Evolutionary conservation across 306 rosid genomes (phyloP), one percentile per base, ranked within the genome.

Genomic region (Cicer bijugum): DNA sequence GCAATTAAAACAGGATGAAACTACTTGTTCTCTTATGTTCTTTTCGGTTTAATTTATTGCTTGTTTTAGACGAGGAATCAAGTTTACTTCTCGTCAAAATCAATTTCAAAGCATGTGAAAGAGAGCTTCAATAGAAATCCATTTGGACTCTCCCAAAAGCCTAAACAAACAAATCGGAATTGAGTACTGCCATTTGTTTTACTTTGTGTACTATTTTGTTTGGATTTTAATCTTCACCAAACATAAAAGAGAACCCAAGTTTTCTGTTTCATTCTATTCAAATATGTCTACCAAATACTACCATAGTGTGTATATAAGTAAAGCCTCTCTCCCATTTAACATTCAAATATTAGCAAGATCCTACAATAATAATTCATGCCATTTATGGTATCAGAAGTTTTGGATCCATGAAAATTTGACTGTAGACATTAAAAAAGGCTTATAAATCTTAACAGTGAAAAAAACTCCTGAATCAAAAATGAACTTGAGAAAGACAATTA

Each of bases 341-440:
- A 14, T 75, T 70, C 43, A 73, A 51, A 68, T 53, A 57, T 37
- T 59, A 60, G 48, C 46, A 82, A 65, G 68, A 56, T 43, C 55
- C 67, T 50, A 40, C 48, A 56, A 40, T 38, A 47, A 50, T 39
- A 23, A 17, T 14, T 51, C 53, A 63, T 5, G n/a, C 50, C 47
- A 65, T 20, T 75, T 71, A 51, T 15, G 56, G 81, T 47, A 33
- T 50, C 66, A 74, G 1, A 65, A 75, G 57, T 33, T 5, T 43
- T 67, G 69, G 44, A 53, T 51, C 55, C 53, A 68, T 37, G 28
- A 50, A 72, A 64, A 40, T 23, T 23, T 6, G 11, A 58, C 28
- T 56, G 14, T 19, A 35, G 14, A 68, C 37, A 33, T 4, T n/a
- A 53, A 42, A 42, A 57, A 75, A 63, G 56, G 16, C 74, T 67